Evolutionary conservation across 1,284 basidiomycete species (phyloP).

Genomic region (Tilletia setariae): DNA sequence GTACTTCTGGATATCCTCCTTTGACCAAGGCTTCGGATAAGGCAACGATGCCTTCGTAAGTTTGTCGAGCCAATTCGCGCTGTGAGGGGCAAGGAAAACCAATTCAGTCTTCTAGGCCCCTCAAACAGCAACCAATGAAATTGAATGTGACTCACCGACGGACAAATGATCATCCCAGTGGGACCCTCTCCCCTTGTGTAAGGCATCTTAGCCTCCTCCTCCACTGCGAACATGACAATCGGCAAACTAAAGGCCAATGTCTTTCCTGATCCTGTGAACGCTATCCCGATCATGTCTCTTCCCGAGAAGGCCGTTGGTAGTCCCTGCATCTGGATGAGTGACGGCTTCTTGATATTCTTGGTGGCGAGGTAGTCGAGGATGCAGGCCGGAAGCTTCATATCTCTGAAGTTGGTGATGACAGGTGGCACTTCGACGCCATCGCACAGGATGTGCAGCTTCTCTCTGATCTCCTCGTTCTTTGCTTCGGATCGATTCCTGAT

Average conservation of each 20-base stretch:
- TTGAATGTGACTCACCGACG: conserved; percentile 51
- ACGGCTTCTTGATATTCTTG: conserved; percentile 74
- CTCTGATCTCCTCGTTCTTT: conserved; percentile 72
- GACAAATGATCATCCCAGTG: conserved; percentile 85
- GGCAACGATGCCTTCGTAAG: conserved; percentile 83
- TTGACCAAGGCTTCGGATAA: conserved; percentile 81
- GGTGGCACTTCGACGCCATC: conserved; percentile 91
- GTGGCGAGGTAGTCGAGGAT: conserved; percentile 77
- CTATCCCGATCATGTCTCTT: conserved; percentile 59
- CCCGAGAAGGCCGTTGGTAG: conserved; percentile 73
- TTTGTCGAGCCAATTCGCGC: conserved; percentile 63
- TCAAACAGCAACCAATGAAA: too few species aligned
- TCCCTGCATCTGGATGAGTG: conserved; percentile 96
- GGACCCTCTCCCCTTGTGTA: conserved; percentile 92
- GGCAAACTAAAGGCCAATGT: conserved; percentile 57
- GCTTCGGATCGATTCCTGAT: conserved; percentile 70
- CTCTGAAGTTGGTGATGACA: conserved; percentile 87
- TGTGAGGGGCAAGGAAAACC: background rate
- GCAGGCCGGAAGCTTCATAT: conserved; percentile 92
- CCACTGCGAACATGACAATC: conserved; percentile 64
- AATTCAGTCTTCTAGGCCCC: background rate
- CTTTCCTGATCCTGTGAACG: conserved; percentile 58
- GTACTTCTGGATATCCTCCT: conserved; percentile 72
- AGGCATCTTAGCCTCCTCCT: conserved; percentile 85
- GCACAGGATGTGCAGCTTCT: conserved; percentile 85